Conservation (phyloP, 2,329 filamentous ascomycete genomes). For the Apiospora rasikravindrae region DNA sequence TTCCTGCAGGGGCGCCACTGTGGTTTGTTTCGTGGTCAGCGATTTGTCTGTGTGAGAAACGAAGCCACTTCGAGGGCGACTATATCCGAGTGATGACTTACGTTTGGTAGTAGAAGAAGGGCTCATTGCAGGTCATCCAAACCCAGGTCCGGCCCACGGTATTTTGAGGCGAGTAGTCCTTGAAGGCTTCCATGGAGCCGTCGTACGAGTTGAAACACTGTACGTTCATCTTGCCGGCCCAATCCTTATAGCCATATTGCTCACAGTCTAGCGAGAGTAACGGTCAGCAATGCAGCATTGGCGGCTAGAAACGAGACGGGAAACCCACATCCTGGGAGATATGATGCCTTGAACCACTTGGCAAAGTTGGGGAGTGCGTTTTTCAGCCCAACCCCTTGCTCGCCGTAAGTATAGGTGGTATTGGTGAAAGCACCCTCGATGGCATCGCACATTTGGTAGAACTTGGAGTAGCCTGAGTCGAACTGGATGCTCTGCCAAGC, state of each 20-base stretch:
- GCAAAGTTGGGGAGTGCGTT: conserved; percentile 60
- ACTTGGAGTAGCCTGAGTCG: conserved; percentile 40
- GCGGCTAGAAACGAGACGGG: not conserved
- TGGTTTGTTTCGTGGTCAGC: conserved; percentile 20
- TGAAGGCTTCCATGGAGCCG: conserved; percentile 52
- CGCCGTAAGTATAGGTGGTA: conserved; percentile 33
- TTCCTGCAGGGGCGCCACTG: conserved; percentile 51
- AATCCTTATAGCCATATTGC: conserved; percentile 51
- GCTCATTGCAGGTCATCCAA: conserved; percentile 69
- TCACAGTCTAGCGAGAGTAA: conserved; percentile 40
- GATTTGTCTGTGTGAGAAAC: not conserved
- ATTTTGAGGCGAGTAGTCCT: conserved; percentile 54
- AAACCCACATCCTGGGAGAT: conserved; percentile 54
- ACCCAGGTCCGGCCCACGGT: conserved; percentile 57
- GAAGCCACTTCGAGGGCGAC: not conserved
- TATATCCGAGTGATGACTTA: conserved; percentile 33
- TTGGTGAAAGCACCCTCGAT: conserved; percentile 41
- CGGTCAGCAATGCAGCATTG: not conserved
- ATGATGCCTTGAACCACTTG: conserved; percentile 53
- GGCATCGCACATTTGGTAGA: conserved; percentile 42
- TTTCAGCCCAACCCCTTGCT: conserved; percentile 57
- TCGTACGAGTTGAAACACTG: conserved; percentile 62
- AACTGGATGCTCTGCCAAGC: conserved; percentile 45
- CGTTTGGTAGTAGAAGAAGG: conserved; percentile 63
- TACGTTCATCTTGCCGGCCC: conserved; percentile 45